A percentile compares a stretch with the other conserved stretches of the same genome.
These are phyloP conservation scores for Mortierella sp. DNA, from an alignment of 371 early-diverging fungal species.

Conservation along the genomic window DNA sequence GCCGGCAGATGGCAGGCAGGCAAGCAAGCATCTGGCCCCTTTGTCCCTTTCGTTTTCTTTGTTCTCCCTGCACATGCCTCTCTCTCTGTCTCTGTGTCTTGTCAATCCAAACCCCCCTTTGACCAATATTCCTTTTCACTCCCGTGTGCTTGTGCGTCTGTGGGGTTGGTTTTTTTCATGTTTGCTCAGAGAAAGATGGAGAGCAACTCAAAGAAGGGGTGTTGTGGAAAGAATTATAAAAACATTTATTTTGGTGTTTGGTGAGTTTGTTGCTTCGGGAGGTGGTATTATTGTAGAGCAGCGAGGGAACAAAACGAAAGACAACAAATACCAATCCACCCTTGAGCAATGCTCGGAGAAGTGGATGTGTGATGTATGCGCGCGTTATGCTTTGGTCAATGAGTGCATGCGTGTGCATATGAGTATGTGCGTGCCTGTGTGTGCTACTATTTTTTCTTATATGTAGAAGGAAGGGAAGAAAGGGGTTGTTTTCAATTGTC, in stretches of 20 bases:
- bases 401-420: slow-evolving; percentile 3
- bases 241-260: background rate
- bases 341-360: background rate
- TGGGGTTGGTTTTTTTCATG: background rate
- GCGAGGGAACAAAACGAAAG: background rate
- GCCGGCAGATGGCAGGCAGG: too few species aligned
- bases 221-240: background rate
- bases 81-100: background rate
- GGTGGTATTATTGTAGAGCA: background rate
- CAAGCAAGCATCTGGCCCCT: slow-evolving; percentile 9
- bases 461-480: background rate
- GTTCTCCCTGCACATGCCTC: background rate
- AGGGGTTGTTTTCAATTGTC: background rate
- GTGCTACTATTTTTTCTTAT: background rate
- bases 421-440: background rate
- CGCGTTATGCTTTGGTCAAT: slow-evolving; percentile 3
- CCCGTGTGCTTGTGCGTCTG: background rate
- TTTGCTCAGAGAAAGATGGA: background rate
- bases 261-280: background rate
- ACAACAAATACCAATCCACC: background rate
- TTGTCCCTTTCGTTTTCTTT: slow-evolving; percentile 1
- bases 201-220: background rate
- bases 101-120: slow-evolving; percentile 7
- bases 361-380: slow-evolving; percentile 7
- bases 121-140: slow-evolving; percentile 9